Percentiles rank a stretch among this genome's conserved stretches.
phyloP scores from a whole-genome alignment of 441 rosid species.

The Iberis amara region DNA sequence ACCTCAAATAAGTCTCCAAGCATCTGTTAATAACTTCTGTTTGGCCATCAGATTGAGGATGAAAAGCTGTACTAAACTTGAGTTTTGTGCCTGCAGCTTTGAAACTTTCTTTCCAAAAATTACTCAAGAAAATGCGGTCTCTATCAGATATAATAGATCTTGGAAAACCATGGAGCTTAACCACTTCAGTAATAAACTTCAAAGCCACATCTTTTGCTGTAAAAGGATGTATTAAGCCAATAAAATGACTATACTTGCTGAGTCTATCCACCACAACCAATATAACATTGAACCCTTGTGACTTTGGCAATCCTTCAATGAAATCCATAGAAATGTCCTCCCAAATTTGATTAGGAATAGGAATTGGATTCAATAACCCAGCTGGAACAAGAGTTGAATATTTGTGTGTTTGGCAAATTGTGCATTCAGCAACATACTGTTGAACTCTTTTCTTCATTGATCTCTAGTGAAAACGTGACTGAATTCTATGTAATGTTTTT shows the following conservation, averaged over 20 bases:
- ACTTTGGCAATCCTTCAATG: not conserved
- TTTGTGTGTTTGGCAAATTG: not conserved
- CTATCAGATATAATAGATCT: not conserved
- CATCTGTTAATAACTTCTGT: not conserved
- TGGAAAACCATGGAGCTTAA: not conserved
- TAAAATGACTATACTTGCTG: slow-evolving; percentile 1
- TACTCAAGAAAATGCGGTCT: not conserved
- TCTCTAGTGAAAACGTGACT: accelerated
- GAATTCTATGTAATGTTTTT: not conserved
- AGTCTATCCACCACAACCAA: slow-evolving; percentile 3
- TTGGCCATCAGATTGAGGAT: not conserved
- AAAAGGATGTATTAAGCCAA: not conserved
- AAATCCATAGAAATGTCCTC: not conserved
- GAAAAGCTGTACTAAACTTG: not conserved
- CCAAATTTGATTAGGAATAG: not conserved
- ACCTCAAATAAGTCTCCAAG: not conserved
- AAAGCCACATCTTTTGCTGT: not conserved
- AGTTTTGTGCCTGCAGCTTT: not conserved
- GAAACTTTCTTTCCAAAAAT: not conserved
- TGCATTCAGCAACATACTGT: not conserved
- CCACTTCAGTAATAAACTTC: not conserved
- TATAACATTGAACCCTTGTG: not conserved
- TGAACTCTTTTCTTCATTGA: not conserved
- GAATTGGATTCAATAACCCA: not conserved
- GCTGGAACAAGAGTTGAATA: not conserved